Percentiles rank a stretch among this genome's conserved stretches.
Evolutionary conservation across 352 stramenopile genomes (phyloP).

Genomic region (Globisporangium okanoganense): DNA sequence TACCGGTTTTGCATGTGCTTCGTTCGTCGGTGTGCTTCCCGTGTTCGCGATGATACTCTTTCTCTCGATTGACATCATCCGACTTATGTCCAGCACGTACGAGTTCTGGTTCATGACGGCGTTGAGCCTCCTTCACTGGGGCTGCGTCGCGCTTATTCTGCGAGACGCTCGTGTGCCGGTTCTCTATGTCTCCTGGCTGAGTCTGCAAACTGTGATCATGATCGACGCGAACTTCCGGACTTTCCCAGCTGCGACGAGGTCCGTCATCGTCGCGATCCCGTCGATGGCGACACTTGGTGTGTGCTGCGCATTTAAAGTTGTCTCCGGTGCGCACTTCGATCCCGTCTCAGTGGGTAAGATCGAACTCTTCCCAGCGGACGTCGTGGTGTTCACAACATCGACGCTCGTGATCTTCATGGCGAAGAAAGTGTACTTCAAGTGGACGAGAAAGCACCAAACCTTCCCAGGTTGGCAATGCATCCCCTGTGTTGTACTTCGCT

Average conservation of each 20-base stretch:
- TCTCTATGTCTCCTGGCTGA: neutral
- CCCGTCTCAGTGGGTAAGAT: neutral
- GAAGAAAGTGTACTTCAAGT: neutral
- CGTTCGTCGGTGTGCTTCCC: neutral
- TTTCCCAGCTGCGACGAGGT: neutral
- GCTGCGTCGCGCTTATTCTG: neutral
- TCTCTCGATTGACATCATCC: neutral
- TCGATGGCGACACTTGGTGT: neutral
- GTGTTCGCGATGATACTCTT: neutral
- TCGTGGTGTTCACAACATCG: neutral
- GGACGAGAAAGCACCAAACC: neutral
- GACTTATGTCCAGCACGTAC: neutral
- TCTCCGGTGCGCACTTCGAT: neutral
- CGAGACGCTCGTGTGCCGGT: neutral
- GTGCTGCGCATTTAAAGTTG: neutral
- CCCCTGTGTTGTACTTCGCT: neutral
- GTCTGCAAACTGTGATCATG: neutral
- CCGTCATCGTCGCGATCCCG: neutral
- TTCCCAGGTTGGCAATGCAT: neutral
- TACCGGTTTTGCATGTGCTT: neutral
- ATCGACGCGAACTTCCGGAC: constrained; percentile 2
- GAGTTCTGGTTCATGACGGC: constrained; percentile 3
- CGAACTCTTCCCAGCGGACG: neutral
- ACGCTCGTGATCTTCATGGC: constrained; percentile 5
- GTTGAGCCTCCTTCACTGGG: neutral